Evolutionary conservation across 345 rosid species (phyloP), one percentile per base, ranked within the genome.

Genomic region (Pistacia vera): DNA sequence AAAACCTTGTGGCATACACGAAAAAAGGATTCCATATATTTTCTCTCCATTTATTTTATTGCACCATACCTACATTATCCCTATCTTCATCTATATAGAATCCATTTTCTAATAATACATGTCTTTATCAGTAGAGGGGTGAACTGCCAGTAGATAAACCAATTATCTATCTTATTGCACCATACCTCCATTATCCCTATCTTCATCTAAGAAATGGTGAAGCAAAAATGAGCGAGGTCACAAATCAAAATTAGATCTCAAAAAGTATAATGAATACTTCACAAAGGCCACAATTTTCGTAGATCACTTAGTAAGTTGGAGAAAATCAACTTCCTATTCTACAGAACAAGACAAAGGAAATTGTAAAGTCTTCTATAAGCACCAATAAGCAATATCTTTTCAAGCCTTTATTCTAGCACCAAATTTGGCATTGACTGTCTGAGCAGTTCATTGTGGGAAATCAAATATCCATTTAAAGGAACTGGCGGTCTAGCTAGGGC

Each of bases 181-280:
- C 59, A 28, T 72, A 30, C 12, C 28, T 67, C 36, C 25, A 44
- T 61, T 51, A 46, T 28, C 13, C 30, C 28, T 30, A 59, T 72
- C 30, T 36, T 35, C 57, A 48, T 28, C 58, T 41, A 11, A 59
- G 66, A 71, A 59, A n/a, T 38, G 38, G 72, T 52, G 51, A 66
- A 70, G 38, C 55, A 58, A 56, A 70, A 70, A 30, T 18, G 30
- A 55, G 55, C 33, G n/a, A 48, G 52, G 60, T 13, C 59, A 28
- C 5, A 68, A 30, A 33, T 30, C 16, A 25, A 13, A 52, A 68
- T n/a, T 16, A 68, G 60, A 44, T 41, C 11, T 46, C 20, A 22
- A 35, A 9, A 36, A 57, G 11, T 41, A 20, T 44, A 57, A 71
- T 41, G 51, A 60, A 11, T 28, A 11, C 65, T 25, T 35, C 18